phyloP scores from a whole-genome alignment of 345 rosid species.

The Populus pruinosa region DNA sequence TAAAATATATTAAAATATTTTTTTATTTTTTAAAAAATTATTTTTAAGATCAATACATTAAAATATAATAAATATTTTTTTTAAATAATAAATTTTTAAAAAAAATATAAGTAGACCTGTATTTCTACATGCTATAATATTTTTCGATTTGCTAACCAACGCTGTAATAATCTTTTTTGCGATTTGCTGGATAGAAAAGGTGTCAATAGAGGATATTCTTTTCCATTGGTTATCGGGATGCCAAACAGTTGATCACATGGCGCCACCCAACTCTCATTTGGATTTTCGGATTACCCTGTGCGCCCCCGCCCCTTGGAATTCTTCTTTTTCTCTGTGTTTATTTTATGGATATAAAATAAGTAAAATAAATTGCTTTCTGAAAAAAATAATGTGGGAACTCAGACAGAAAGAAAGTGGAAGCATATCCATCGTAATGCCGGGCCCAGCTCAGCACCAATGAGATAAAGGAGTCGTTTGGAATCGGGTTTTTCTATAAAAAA shows the following conservation, averaged over 20 bases:
- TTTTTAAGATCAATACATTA: no score
- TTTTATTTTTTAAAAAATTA: no score
- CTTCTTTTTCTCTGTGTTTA: not conserved
- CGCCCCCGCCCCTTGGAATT: not conserved
- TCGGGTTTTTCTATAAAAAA: no score
- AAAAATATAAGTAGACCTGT: no score
- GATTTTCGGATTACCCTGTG: not conserved
- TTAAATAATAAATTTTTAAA: no score
- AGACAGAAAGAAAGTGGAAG: not conserved
- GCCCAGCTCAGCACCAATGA: not conserved
- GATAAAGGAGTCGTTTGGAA: not conserved
- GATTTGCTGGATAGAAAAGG: not conserved
- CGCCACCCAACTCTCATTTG: slow-evolving; percentile 18
- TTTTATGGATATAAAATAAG: not conserved
- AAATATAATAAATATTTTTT: no score
- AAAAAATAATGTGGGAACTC: not conserved
- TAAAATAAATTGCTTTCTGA: not conserved
- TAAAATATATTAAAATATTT: no score
- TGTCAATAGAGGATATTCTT: slow-evolving; percentile 5
- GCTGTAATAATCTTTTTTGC: not conserved
- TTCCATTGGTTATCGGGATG: slow-evolving; percentile 13
- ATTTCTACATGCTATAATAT: no score
- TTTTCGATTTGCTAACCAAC: no score
- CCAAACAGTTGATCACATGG: slow-evolving; percentile 1
- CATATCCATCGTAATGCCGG: not conserved